These are phyloP conservation scores for Babesia bovis DNA, from an alignment of 169 alveolate species.

Conservation along the genomic window DNA sequence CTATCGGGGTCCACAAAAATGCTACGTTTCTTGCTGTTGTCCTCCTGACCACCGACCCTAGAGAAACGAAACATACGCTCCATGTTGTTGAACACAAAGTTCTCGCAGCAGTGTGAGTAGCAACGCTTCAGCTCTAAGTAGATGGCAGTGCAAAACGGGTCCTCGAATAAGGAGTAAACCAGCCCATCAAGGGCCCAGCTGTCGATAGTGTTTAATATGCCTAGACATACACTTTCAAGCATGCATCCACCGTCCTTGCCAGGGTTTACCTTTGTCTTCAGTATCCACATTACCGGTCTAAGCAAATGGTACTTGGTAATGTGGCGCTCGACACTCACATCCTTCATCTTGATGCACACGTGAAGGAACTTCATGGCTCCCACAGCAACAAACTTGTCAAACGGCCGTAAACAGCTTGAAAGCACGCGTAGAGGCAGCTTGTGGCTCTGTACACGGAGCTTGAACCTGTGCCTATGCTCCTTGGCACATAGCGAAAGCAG, in stretches of 20 bases:
- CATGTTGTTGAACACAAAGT: slow-evolving; percentile 33
- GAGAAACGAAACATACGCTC: slow-evolving; percentile 36
- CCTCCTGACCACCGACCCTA: slow-evolving; percentile 9
- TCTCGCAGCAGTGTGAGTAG: slow-evolving; percentile 19
- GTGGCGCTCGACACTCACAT: slow-evolving; percentile 58
- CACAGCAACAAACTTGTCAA: slow-evolving; percentile 71
- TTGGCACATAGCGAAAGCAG: slow-evolving; percentile 73
- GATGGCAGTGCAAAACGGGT: slow-evolving; percentile 33
- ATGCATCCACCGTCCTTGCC: slow-evolving; percentile 42
- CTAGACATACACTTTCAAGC: slow-evolving; percentile 62
- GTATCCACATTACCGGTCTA: slow-evolving; percentile 64
- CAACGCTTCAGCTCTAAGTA: slow-evolving; percentile 15
- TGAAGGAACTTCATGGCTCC: slow-evolving; percentile 73
- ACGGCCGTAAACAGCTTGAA: slow-evolving; percentile 63
- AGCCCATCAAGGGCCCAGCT: slow-evolving; percentile 49
- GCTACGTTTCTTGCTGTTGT: not conserved
- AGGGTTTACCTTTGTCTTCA: slow-evolving; percentile 37
- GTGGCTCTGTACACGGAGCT: slow-evolving; percentile 74
- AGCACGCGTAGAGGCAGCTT: slow-evolving; percentile 69
- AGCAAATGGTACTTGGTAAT: slow-evolving; percentile 50
- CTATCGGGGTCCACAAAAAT: slow-evolving; percentile 31
- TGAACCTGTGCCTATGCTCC: slow-evolving; percentile 77
- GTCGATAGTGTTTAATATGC: slow-evolving; percentile 54
- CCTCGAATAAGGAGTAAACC: slow-evolving; percentile 54
- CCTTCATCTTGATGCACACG: slow-evolving; percentile 72